Percentiles rank a stretch among this genome's conserved stretches.
phyloP scores from a whole-genome alignment of 2,329 filamentous ascomycete species.

The Nemania abortiva region DNA sequence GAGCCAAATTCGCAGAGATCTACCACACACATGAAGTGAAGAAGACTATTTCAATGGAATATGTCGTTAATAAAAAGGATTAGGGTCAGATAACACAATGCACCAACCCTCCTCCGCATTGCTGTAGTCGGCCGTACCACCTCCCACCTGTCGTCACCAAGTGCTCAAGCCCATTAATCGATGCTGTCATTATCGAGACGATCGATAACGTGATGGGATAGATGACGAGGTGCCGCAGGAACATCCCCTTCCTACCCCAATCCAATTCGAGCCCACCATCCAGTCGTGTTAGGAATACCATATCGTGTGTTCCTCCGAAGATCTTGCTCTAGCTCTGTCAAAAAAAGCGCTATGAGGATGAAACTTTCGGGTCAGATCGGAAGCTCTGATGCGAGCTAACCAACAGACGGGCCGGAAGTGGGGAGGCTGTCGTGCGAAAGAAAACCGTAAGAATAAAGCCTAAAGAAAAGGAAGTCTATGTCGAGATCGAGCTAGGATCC shows the following conservation, averaged over 20 bases:
- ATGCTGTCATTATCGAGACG: constrained; percentile 17
- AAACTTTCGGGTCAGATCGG: not conserved
- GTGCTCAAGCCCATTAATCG: constrained; percentile 18
- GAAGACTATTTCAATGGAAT: constrained; percentile 41
- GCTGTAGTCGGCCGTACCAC: constrained; percentile 23
- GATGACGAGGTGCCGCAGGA: constrained; percentile 5
- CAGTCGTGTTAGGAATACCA: constrained; percentile 19
- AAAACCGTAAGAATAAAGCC: constrained; percentile 38
- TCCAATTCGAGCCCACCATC: constrained; percentile 12
- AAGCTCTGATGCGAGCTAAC: constrained; percentile 13
- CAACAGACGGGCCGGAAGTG: constrained; percentile 14
- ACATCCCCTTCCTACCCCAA: constrained; percentile 1
- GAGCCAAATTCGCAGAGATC: constrained; percentile 36
- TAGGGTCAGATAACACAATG: constrained; percentile 34
- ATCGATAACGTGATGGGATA: constrained; percentile 19
- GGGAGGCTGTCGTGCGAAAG: constrained; percentile 19
- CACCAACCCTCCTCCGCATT: constrained; percentile 22
- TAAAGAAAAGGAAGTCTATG: constrained; percentile 46
- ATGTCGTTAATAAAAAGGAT: constrained; percentile 30
- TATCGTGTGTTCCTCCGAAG: not conserved
- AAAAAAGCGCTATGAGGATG: constrained; percentile 10
- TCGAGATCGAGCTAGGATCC: constrained; percentile 42
- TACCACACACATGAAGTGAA: constrained; percentile 35
- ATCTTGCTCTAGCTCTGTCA: constrained; percentile 13
- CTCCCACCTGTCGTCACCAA: constrained; percentile 16